phyloP scores from a whole-genome alignment of 495 filamentous ascomycete genomes.

The Chaetomium tenue region DNA sequence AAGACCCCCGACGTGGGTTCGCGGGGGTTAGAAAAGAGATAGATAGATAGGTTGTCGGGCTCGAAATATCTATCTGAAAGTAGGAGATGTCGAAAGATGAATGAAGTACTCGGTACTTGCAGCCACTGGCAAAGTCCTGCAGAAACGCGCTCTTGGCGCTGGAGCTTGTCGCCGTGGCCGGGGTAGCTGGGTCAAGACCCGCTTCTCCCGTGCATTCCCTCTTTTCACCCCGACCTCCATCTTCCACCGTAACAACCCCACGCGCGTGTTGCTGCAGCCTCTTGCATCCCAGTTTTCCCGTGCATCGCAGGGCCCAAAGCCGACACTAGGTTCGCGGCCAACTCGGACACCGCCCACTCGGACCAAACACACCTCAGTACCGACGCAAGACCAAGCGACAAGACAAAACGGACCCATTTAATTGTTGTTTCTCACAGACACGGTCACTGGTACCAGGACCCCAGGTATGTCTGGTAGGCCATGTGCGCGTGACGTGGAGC shows the following conservation, averaged over 20 bases:
- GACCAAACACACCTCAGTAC: not conserved
- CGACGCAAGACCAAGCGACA: slow-evolving; percentile 2
- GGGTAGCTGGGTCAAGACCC: slow-evolving; percentile 29
- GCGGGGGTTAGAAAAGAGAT: too few species aligned
- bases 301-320: slow-evolving; percentile 37
- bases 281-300: slow-evolving; percentile 38
- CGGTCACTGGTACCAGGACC: slow-evolving; percentile 13
- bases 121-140: too few species aligned
- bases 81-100: not conserved
- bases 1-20: too few species aligned
- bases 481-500: slow-evolving; percentile 13
- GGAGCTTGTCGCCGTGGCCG: slow-evolving; percentile 33
- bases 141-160: slow-evolving; percentile 25
- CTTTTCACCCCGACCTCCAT: slow-evolving; percentile 32
- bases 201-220: slow-evolving; percentile 33
- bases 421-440: not conserved
- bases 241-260: slow-evolving; percentile 36
- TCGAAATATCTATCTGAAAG: not conserved
- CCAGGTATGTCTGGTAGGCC: slow-evolving; percentile 19
- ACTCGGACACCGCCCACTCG: slow-evolving; percentile 34
- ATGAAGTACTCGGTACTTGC: slow-evolving; percentile 4
- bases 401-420: slow-evolving; percentile 9
- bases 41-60: too few species aligned
- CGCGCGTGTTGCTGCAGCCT: slow-evolving; percentile 34
- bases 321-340: slow-evolving; percentile 30